Evolutionary conservation across 164 flowering plant species (phyloP).

Genomic region (Nelumbo lutea): DNA sequence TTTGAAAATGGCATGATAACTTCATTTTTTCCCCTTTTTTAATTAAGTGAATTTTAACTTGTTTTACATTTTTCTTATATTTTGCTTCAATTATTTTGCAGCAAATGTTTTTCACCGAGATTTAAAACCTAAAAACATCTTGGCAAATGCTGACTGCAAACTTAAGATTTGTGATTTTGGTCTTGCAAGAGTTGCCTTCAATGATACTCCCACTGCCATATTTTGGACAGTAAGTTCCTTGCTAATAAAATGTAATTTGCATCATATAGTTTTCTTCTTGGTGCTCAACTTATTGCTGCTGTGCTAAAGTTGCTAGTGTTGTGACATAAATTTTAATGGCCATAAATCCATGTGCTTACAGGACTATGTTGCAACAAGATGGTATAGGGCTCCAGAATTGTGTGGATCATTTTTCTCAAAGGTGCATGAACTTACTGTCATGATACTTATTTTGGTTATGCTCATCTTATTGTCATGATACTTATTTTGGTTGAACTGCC

Average conservation of each 20-base stretch:
- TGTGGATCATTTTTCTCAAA: constrained; percentile 99
- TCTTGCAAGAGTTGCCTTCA: constrained; percentile 85
- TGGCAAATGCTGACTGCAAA: constrained; percentile 91
- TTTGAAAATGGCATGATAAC: neutral
- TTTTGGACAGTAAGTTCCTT: constrained; percentile 77
- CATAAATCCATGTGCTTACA: constrained; percentile 15
- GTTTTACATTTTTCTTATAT: constrained; percentile 4
- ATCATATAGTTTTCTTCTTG: neutral
- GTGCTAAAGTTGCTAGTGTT: neutral
- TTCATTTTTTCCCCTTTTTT: neutral
- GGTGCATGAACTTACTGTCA: constrained; percentile 33
- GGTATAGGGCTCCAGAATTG: constrained; percentile 97
- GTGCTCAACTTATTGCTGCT: neutral
- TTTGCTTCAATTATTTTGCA: constrained; percentile 19
- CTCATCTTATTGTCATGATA: neutral
- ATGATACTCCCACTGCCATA: constrained; percentile 85
- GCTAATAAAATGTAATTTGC: neutral
- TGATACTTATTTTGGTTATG: neutral
- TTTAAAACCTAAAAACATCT: constrained; percentile 80
- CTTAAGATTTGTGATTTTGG: constrained; percentile 93
- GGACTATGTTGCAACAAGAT: constrained; percentile 99
- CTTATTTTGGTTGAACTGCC: neutral
- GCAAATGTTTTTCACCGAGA: constrained; percentile 92
- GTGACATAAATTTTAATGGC: neutral
- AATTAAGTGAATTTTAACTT: constrained; percentile 3